phyloP scores from a whole-genome alignment of 1,284 basidiomycete species.

The Dichomitus squalens region DNA sequence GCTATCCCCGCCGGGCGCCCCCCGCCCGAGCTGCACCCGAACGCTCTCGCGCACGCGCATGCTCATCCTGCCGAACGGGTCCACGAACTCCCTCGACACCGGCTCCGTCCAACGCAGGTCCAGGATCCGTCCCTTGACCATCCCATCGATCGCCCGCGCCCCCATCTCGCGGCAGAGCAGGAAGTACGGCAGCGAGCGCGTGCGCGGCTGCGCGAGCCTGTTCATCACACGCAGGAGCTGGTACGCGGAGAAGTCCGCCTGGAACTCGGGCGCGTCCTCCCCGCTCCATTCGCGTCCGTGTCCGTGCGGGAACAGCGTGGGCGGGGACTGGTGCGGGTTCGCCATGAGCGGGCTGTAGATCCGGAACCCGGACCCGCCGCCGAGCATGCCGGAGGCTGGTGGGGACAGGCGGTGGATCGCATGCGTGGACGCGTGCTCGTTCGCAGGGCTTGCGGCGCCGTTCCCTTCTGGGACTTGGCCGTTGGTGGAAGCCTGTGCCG shows the following conservation, averaged over 20 bases:
- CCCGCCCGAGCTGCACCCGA: constrained; percentile 33
- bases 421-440: constrained; percentile 47
- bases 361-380: constrained; percentile 51
- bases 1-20: constrained; percentile 34
- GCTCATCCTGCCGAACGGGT: constrained; percentile 29
- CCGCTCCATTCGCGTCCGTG: not conserved
- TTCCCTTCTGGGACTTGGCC: constrained; percentile 20
- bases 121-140: constrained; percentile 74
- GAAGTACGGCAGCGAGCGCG: constrained; percentile 71
- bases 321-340: constrained; percentile 40
- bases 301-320: constrained; percentile 20
- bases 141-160: constrained; percentile 76
- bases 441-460: constrained; percentile 15
- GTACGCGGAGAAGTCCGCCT: constrained; percentile 65
- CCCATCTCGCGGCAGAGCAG: constrained; percentile 77
- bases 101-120: constrained; percentile 78
- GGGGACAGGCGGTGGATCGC: constrained; percentile 45
- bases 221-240: constrained; percentile 77
- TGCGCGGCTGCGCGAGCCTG: constrained; percentile 62
- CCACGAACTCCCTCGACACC: constrained; percentile 47
- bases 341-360: constrained; percentile 57
- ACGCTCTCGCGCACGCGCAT: constrained; percentile 32
- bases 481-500: constrained; percentile 52
- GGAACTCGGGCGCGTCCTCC: constrained; percentile 34
- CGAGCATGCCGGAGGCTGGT: constrained; percentile 15